These are phyloP conservation scores for Ettlia oleoabundans DNA, from an alignment of 139 green algal species.

Conservation along the genomic window DNA sequence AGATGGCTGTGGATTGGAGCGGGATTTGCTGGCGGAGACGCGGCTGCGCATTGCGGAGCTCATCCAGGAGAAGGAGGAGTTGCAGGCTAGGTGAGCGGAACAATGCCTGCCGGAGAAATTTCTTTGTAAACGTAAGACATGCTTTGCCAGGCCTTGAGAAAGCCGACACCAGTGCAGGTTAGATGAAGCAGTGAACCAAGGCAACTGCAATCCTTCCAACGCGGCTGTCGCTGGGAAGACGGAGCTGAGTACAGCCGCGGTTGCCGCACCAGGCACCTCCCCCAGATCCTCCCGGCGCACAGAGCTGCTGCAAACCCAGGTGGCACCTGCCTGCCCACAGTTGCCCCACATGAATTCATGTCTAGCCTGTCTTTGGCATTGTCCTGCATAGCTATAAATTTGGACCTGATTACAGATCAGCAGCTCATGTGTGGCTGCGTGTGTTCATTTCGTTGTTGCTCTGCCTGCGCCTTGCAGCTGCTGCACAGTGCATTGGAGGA, in stretches of 20 bases:
- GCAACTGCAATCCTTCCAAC: no score
- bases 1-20: not conserved
- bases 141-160: not conserved
- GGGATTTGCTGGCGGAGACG: constrained; percentile 5
- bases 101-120: not conserved
- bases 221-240: not conserved
- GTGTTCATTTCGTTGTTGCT: no score
- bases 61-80: not conserved
- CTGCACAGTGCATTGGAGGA: not conserved
- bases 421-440: not conserved
- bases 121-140: not conserved
- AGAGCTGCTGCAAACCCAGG: constrained; percentile 23
- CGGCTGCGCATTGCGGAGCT: constrained; percentile 8
- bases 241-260: not conserved
- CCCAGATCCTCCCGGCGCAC: not conserved
- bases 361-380: not conserved
- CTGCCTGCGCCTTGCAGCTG: not conserved
- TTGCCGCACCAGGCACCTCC: not conserved
- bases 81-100: not conserved
- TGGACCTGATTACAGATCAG: not conserved
- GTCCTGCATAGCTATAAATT: not conserved
- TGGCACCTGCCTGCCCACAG: not conserved
- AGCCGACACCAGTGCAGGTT: not conserved
- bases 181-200: no score
- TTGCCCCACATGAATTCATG: no score